phyloP scores from a whole-genome alignment of 2,329 filamentous ascomycete species.

The Calonectria leucothoes region DNA sequence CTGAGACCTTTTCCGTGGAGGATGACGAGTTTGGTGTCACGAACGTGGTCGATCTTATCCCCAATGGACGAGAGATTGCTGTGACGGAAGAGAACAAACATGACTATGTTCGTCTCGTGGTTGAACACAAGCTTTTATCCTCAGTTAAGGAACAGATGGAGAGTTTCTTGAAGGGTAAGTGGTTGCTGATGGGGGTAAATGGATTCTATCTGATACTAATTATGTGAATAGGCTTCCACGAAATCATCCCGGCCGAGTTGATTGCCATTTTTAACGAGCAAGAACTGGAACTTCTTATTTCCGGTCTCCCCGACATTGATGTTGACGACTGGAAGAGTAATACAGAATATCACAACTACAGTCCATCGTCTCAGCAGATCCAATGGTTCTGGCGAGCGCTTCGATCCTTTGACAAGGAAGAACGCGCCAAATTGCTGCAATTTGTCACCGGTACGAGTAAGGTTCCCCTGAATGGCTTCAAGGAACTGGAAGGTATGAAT shows the following conservation, averaged over 20 bases:
- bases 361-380: conserved; percentile 91
- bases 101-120: conserved; percentile 93
- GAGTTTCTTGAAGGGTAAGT: conserved; percentile 84
- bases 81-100: conserved; percentile 99
- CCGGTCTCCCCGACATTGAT: conserved; percentile 95
- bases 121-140: conserved; percentile 91
- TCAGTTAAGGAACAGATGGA: conserved; percentile 96
- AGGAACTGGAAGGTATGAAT: conserved; percentile 99
- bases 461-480: conserved; percentile 98
- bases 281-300: conserved; percentile 95
- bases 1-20: conserved; percentile 94
- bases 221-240: conserved; percentile 80
- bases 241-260: conserved; percentile 94
- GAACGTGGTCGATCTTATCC: conserved; percentile 86
- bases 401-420: conserved; percentile 98
- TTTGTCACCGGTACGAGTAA: conserved; percentile 99
- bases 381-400: conserved; percentile 99
- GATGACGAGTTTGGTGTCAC: conserved; percentile 94
- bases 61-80: conserved; percentile 88
- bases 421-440: conserved; percentile 94
- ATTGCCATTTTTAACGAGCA: conserved; percentile 99
- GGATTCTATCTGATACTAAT: conserved; percentile 11
- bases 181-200: neutral
- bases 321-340: conserved; percentile 99
- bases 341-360: conserved; percentile 99